Evolutionary conservation across 2,329 filamentous ascomycete genomes (phyloP).

Genomic region (Cladobotryum protrusum): DNA sequence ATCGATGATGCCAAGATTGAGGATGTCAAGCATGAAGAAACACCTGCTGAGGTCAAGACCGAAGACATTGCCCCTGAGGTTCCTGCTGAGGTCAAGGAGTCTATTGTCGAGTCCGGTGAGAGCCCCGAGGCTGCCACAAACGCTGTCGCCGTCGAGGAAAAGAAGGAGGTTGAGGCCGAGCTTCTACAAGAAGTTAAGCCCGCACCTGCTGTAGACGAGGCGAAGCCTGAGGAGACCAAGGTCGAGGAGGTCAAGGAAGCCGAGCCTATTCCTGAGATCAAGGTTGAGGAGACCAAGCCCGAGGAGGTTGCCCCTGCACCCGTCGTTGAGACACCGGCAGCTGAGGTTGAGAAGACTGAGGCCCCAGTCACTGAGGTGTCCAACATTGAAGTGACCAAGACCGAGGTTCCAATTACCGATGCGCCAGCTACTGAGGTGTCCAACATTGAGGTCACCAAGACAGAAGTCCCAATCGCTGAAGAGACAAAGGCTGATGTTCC

Average conservation of each 20-base stretch:
- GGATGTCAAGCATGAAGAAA: constrained; percentile 5
- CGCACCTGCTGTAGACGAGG: constrained; percentile 13
- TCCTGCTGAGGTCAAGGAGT: constrained; percentile 51
- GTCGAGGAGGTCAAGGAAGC: constrained; percentile 17
- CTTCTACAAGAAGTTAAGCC: not conserved
- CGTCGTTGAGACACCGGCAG: not conserved
- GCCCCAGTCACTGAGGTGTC: not conserved
- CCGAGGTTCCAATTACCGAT: constrained; percentile 1
- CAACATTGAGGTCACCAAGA: not conserved
- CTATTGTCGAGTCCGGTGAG: constrained; percentile 50
- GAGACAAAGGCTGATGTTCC: constrained; percentile 8
- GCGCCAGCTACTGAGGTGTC: constrained; percentile 6
- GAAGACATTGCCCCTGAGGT: constrained; percentile 45
- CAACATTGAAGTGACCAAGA: not conserved
- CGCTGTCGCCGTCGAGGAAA: constrained; percentile 58
- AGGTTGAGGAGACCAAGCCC: constrained; percentile 6
- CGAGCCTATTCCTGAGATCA: constrained; percentile 11
- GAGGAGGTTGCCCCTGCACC: not conserved
- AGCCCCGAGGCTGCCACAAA: constrained; percentile 67
- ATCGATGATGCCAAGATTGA: constrained; percentile 23
- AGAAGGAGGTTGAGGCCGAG: constrained; percentile 44
- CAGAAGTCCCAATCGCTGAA: constrained; percentile 1
- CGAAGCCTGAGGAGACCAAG: constrained; percentile 13
- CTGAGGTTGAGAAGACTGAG: not conserved
- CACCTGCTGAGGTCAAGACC: constrained; percentile 29